Base-by-base conservation (phyloP, 306 rosid species). In the Carpinus fangiana region DNA sequence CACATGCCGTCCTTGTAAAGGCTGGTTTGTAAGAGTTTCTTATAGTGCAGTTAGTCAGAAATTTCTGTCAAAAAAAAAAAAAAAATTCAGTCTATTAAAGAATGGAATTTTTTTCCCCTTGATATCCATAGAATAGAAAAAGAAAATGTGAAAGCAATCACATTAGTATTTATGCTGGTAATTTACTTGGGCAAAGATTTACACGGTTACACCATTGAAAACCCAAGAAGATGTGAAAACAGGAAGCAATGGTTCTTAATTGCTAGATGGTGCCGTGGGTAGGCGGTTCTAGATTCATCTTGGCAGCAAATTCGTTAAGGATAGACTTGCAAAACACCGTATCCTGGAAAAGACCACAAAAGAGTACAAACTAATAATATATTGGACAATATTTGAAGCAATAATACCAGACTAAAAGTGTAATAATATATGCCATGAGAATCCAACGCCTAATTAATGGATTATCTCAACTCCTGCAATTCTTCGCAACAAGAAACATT, bases 301-400 rank as follows among this genome's bases (percentile, higher is more conserved):
- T 92, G 3, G 5, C 26, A 45, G 87, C 87, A 83, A 75, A 90
- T 61, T 90, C 97, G 50, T 88, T 56, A 18, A 92, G 45, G 53
- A 86, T 80, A 23, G 75, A 38, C 83, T 90, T 92, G 83, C 84
- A 90, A 48, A 84, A 73, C 51, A 73, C 23, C 23, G 70, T 60
- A 82, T 77, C 61, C 90, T 92, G 80, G 3, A 84, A 78, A 68
- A 75, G 0, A 18, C 18, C 43, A 55, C 62, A 56, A 79, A 16
- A 18, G n/a, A 52, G 10, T 48, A 20, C 54, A 60, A 23, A 55
- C 28, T n/a, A n/a, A n/a, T 28, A 28, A 23, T 26, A 60, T 1
- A 12, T 45, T 5, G 56, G 13, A 46, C 36, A 20, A 51, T 53
- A 68, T 45, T 34, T 60, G 43, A 72, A 16, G 20, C 28, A 1